Base-by-base conservation (phyloP, 306 rosid genomes). In the Albizia julibrissin region DNA sequence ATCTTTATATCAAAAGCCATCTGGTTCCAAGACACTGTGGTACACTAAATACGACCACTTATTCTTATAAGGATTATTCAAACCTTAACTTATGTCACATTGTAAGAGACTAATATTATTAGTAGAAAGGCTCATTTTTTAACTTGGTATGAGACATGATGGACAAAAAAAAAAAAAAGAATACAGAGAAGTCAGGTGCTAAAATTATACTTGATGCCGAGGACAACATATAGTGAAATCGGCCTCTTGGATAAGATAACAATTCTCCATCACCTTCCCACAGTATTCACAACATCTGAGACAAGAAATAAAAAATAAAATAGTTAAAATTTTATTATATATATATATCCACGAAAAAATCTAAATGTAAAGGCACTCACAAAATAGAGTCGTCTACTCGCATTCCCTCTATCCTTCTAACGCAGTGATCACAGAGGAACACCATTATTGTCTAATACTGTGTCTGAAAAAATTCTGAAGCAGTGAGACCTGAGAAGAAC, bases 181-280 rank as follows among this genome's bases (percentile, higher is more conserved):
- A n/a, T n/a, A n/a, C n/a, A 29, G 31, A 29, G 31, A 29, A 29
- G 31, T 2, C 31, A 1, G 29, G 39, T 6, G 5, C 39, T 4
- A 31, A 33, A 54, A 19, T 16, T 34, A 29, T 50, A 76, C 80
- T 58, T 6, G 39, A 37, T 76, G 80, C 40, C 61, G 72, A 3
- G 15, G 40, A 12, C 59, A 54, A 62, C 27, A 49, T 43, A 61
- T 76, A 4, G 44, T 13, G 64, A 76, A 62, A 8, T 72, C 19
- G 29, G 64, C 21, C 42, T 77, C 81, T 31, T 26, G 21, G 21
- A 65, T 19, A 47, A 47, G 1, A 66, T 78, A 19, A 24, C 15
- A 18, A 12, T 78, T 74, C 3, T 78, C 65, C 81, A 78, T 65
- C 3, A 78, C 49, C 65, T 33, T 78, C 7, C 66, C 81, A 4